phyloP scores from a whole-genome alignment of 768 basidiomycete genomes.

The Termitomyces bulborhizus region DNA sequence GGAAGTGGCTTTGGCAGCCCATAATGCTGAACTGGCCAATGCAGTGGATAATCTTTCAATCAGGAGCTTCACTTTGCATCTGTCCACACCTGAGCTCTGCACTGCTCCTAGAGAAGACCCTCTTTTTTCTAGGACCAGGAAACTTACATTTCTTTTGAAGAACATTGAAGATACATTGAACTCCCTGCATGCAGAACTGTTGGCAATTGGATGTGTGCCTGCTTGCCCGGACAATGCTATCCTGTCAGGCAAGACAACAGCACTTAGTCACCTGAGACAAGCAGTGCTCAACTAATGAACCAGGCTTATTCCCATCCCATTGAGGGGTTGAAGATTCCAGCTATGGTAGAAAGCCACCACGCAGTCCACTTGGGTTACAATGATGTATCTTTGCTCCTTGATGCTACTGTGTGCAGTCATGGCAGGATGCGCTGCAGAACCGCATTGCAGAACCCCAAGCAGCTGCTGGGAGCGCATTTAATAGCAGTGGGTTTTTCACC shows the following conservation, averaged over 20 bases:
- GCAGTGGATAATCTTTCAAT: no score
- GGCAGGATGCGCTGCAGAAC: neutral
- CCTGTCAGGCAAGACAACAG: neutral
- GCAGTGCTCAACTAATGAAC: neutral
- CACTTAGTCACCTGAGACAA: neutral
- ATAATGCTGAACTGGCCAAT: no score
- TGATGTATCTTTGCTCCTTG: no score
- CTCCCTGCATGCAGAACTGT: neutral
- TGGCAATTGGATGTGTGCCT: neutral
- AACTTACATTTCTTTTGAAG: neutral
- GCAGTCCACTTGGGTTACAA: no score
- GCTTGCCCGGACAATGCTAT: neutral
- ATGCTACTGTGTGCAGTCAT: no score
- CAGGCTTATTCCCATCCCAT: neutral
- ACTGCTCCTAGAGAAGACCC: neutral
- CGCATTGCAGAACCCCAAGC: neutral
- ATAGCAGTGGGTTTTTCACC: neutral
- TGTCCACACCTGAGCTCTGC: no score
- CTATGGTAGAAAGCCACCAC: no score
- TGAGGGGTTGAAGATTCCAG: no score
- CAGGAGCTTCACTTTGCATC: no score
- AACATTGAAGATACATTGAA: neutral
- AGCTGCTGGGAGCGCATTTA: no score
- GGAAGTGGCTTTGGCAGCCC: no score
- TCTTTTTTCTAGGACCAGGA: neutral